Conservation (phyloP, 2,329 filamentous ascomycete genomes). For the Aaosphaeria pasadenensis region DNA sequence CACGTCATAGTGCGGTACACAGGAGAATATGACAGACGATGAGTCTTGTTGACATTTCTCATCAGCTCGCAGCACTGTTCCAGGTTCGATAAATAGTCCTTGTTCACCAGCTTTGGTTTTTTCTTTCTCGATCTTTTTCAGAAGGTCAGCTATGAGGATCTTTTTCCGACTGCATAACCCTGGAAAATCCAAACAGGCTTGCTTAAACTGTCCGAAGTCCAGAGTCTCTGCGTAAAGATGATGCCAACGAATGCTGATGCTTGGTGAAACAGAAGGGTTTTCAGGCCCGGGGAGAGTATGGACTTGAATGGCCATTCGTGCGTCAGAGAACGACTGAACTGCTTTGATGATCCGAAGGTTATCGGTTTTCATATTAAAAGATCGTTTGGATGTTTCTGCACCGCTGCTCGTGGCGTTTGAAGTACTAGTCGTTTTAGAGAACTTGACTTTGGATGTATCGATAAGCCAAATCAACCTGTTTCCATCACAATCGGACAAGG, state of each 20-base stretch:
- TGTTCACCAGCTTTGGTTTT: slow-evolving; percentile 19
- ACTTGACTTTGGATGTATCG: neutral
- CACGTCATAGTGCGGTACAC: slow-evolving; percentile 24
- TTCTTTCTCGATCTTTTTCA: slow-evolving; percentile 23
- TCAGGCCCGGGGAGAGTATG: slow-evolving; percentile 20
- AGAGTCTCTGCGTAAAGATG: slow-evolving; percentile 19
- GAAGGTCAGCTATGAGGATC: slow-evolving; percentile 11
- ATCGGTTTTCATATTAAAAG: slow-evolving; percentile 12
- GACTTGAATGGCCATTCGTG: slow-evolving; percentile 16
- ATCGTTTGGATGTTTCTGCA: neutral
- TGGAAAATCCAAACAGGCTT: slow-evolving; percentile 18
- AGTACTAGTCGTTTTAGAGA: neutral
- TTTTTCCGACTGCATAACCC: slow-evolving; percentile 13
- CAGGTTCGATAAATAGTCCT: slow-evolving; percentile 33
- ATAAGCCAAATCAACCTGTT: neutral
- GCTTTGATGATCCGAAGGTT: slow-evolving; percentile 23
- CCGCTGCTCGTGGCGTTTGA: neutral
- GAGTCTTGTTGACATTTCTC: slow-evolving; percentile 14
- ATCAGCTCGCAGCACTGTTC: slow-evolving; percentile 28
- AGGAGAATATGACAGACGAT: slow-evolving; percentile 27
- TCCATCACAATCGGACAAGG: neutral
- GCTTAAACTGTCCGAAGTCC: slow-evolving; percentile 22
- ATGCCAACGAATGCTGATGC: slow-evolving; percentile 20
- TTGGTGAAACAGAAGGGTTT: slow-evolving; percentile 4
- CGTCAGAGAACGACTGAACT: slow-evolving; percentile 9